These are phyloP conservation scores for Phytophthora crassamura DNA, from an alignment of 352 stramenopile species.

Conservation along the genomic window DNA sequence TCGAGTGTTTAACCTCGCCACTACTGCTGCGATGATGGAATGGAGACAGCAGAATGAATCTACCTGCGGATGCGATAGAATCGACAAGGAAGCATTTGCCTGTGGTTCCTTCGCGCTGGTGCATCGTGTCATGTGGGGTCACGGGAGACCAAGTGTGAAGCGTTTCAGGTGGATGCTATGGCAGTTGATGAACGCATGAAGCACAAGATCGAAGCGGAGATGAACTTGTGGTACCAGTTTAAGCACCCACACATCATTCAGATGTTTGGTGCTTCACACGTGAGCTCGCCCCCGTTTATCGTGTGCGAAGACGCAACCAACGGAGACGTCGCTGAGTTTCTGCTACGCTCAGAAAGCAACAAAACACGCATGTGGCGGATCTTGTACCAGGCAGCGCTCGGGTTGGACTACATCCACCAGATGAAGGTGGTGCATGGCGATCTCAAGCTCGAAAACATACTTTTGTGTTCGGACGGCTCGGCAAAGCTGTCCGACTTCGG, in stretches of 20 bases:
- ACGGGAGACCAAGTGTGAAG: neutral
- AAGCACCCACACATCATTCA: conserved; percentile 10
- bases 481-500: conserved; percentile 39
- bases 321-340: neutral
- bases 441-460: conserved; percentile 39
- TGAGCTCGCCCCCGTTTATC: conserved; percentile 7
- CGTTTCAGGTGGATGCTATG: neutral
- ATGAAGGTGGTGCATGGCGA: conserved; percentile 31
- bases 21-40: too few relatives aligned
- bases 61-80: too few relatives aligned
- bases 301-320: conserved; percentile 7
- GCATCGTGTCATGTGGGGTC: neutral
- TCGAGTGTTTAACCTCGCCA: too few relatives aligned
- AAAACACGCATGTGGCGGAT: conserved; percentile 2
- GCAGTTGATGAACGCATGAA: conserved; percentile 1
- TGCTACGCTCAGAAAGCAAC: neutral
- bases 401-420: conserved; percentile 32
- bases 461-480: conserved; percentile 15
- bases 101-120: neutral
- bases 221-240: conserved; percentile 8
- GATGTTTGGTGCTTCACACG: conserved; percentile 15
- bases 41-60: too few relatives aligned
- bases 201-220: conserved; percentile 2
- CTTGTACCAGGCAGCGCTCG: conserved; percentile 23
- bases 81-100: neutral